These are phyloP conservation scores for Evernia prunastri DNA, from an alignment of 495 filamentous ascomycete genomes.

Conservation along the genomic window DNA sequence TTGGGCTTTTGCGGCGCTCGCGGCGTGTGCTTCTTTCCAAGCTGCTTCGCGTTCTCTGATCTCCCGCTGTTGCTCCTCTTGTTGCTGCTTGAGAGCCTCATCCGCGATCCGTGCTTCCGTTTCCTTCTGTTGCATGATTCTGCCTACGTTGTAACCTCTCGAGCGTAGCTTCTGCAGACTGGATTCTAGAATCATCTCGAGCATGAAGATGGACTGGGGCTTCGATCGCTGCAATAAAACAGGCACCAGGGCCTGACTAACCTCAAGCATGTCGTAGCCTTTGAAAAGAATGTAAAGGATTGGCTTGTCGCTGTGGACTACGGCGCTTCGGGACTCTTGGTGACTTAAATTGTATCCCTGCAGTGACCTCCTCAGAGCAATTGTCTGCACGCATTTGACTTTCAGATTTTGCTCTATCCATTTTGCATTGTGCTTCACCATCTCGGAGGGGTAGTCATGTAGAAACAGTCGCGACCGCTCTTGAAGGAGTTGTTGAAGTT, in stretches of 20 bases:
- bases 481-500: slow-evolving; percentile 68
- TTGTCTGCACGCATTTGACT: slow-evolving; percentile 67
- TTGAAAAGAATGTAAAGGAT: slow-evolving; percentile 54
- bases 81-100: slow-evolving; percentile 64
- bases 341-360: slow-evolving; percentile 58
- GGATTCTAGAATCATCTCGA: slow-evolving; percentile 82
- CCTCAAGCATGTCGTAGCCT: slow-evolving; percentile 75
- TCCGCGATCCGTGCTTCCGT: slow-evolving; percentile 81
- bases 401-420: slow-evolving; percentile 85
- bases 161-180: slow-evolving; percentile 68
- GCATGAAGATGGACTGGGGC: slow-evolving; percentile 73
- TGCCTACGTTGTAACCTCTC: slow-evolving; percentile 90
- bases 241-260: slow-evolving; percentile 74
- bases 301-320: slow-evolving; percentile 52
- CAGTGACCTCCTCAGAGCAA: slow-evolving; percentile 68
- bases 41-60: slow-evolving; percentile 58
- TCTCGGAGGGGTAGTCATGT: slow-evolving; percentile 60
- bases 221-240: slow-evolving; percentile 75
- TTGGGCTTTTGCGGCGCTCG: slow-evolving; percentile 30
- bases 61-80: slow-evolving; percentile 64
- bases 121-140: slow-evolving; percentile 78
- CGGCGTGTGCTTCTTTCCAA: slow-evolving; percentile 37
- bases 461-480: slow-evolving; percentile 86
- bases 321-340: slow-evolving; percentile 57
- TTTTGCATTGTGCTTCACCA: slow-evolving; percentile 70